These are phyloP conservation scores for Theileria annulata DNA, from an alignment of 169 alveolate species.

Conservation along the genomic window DNA sequence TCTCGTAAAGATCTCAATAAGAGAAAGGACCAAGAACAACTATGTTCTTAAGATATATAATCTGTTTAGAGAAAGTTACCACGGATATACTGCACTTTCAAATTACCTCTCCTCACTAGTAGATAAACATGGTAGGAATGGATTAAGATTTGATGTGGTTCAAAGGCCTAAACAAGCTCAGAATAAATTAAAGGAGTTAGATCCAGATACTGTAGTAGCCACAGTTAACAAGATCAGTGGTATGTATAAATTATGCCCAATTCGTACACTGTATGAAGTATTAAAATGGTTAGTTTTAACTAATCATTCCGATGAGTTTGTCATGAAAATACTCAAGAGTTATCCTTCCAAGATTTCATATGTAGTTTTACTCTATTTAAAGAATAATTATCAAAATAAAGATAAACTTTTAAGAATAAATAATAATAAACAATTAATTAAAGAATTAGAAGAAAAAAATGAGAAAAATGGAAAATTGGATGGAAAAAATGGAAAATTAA, in stretches of 20 bases:
- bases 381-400: not conserved
- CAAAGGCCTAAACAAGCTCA: no score
- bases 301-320: not conserved
- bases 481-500: no score
- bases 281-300: constrained; percentile 38
- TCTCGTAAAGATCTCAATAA: constrained; percentile 31
- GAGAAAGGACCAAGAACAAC: constrained; percentile 58
- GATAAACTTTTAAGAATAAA: not conserved
- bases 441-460: no score
- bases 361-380: not conserved
- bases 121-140: no score
- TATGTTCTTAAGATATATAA: constrained; percentile 48
- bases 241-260: constrained; percentile 53
- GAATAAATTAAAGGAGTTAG: not conserved
- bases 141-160: no score
- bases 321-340: not conserved
- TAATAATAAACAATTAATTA: no score
- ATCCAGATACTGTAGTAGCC: not conserved
- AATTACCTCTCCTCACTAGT: constrained; percentile 14
- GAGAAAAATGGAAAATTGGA: no score
- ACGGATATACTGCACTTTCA: constrained; percentile 41
- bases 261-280: constrained; percentile 46
- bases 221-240: constrained; percentile 29
- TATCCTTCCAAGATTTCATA: not conserved
- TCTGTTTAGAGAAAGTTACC: constrained; percentile 51